Evolutionary conservation across 331 rosid species (phyloP).

Genomic region (Arachis monticola): DNA sequence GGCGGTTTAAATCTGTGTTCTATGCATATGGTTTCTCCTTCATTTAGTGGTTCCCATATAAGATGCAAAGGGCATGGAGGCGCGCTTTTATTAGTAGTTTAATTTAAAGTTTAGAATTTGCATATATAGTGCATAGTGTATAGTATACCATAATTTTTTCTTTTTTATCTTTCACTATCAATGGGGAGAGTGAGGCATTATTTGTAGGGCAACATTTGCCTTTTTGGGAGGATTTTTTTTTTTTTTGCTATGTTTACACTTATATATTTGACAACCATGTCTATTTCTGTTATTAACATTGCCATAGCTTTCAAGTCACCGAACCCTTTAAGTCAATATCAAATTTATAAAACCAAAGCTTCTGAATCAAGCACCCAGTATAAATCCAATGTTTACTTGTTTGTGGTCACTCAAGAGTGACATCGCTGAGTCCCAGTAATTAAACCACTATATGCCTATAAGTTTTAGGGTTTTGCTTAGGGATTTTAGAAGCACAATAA

Average conservation of each 20-base stretch:
- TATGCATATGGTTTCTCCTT: not conserved
- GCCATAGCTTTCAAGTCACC: slow-evolving; percentile 46
- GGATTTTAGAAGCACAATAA: no score
- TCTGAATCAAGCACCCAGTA: not conserved
- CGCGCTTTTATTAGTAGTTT: slow-evolving; percentile 23
- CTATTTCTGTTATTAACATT: slow-evolving; percentile 30
- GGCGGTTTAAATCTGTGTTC: not conserved
- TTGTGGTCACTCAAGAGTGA: slow-evolving; percentile 20
- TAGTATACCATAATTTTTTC: no score
- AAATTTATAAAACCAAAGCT: slow-evolving; percentile 25
- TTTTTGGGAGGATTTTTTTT: not conserved
- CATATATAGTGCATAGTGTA: no score
- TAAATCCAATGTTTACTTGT: slow-evolving; percentile 15
- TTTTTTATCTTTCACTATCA: slow-evolving; percentile 27
- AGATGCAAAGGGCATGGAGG: slow-evolving; percentile 6
- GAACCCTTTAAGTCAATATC: slow-evolving; percentile 47
- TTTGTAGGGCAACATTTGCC: slow-evolving; percentile 5
- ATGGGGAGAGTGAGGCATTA: not conserved
- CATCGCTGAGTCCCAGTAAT: slow-evolving; percentile 22
- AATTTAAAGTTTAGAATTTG: slow-evolving; percentile 13
- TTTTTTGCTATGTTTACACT: slow-evolving; percentile 14
- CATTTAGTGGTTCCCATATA: slow-evolving; percentile 3
- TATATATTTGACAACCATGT: slow-evolving; percentile 32
- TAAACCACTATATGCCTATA: not conserved
- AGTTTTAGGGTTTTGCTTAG: not conserved